Evolutionary conservation across 768 basidiomycete species (phyloP), one percentile per base, ranked within the genome.

Genomic region (Tricholoma terreum): DNA sequence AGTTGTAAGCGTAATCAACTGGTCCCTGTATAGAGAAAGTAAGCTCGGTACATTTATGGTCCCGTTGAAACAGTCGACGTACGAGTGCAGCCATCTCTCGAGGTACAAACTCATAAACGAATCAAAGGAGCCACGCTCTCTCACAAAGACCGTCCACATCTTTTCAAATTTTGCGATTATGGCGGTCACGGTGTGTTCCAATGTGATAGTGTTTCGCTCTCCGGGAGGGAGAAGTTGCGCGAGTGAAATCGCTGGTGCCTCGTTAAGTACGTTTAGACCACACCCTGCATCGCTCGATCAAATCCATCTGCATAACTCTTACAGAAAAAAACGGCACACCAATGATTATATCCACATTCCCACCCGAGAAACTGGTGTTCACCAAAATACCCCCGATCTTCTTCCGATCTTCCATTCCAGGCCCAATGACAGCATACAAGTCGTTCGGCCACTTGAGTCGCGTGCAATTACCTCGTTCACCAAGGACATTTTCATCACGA

Each of bases 361-460:
- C 86, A 1, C 83, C 82, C n/a, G 77, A 74, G 60, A 94, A 94
- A 64, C 82, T 89, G 24, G 92, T 92, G 63, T 89, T 96, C 33
- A 99, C 92, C 21, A 98, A 74, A 15, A 98, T 87, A 0, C 97
- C 96, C 0, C 96, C 96, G 34, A 98, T 75, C 71, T 99, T 98
- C 71, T 81, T 86, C 56, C 72, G 71, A 61, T 84, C 82, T 17
- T 73, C 74, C 4, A 74, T 75, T 2, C 69, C 75, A 3, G 69
- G 73, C 33, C 76, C 84, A 38, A 79, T 75, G 38, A 85, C 78
- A 1, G 86, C 89, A 65, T 98, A 98, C 4, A 99, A 76, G 64
- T 98, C 97, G 65, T 98, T 98, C 17, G 96, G 97, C 97, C 97
- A 98, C 70, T 98, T 98, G 22, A 98, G 75, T 38, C 86, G 79